Conservation (phyloP, 2,329 filamentous ascomycete genomes). For the Calonectria pauciramosa region DNA sequence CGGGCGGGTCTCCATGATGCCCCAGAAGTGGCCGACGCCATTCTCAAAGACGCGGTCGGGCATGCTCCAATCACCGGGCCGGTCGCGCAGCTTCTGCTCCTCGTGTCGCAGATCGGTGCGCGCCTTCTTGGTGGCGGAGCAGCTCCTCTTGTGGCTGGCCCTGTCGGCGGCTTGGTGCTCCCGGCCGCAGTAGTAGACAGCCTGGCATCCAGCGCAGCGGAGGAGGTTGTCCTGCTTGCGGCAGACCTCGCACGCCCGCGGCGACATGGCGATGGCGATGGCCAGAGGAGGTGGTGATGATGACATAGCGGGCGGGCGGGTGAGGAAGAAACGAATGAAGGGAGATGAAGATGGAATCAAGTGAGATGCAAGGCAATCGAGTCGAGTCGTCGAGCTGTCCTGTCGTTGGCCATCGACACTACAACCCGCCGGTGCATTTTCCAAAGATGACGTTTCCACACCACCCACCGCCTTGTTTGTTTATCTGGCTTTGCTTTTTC, state of each 20-base stretch:
- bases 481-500: slow-evolving; percentile 9
- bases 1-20: slow-evolving; percentile 53
- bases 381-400: background rate
- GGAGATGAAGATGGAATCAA: background rate
- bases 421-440: background rate
- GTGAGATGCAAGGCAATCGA: background rate
- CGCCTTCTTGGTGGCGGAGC: slow-evolving; percentile 53
- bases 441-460: background rate
- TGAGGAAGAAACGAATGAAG: background rate
- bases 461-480: background rate
- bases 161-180: slow-evolving; percentile 58
- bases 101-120: slow-evolving; percentile 48
- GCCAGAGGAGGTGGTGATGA: background rate
- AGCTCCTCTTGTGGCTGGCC: slow-evolving; percentile 54
- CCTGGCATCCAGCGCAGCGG: slow-evolving; percentile 58
- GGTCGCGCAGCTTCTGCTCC: slow-evolving; percentile 54
- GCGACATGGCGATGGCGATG: background rate
- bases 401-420: background rate
- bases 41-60: slow-evolving; percentile 54
- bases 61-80: slow-evolving; percentile 42
- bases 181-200: slow-evolving; percentile 59
- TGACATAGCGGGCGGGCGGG: background rate
- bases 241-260: slow-evolving; percentile 37
- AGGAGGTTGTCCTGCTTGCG: slow-evolving; percentile 26
- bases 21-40: slow-evolving; percentile 58